phyloP scores from a whole-genome alignment of 148 eudicot genomes.

The Polygonum maritimum region DNA sequence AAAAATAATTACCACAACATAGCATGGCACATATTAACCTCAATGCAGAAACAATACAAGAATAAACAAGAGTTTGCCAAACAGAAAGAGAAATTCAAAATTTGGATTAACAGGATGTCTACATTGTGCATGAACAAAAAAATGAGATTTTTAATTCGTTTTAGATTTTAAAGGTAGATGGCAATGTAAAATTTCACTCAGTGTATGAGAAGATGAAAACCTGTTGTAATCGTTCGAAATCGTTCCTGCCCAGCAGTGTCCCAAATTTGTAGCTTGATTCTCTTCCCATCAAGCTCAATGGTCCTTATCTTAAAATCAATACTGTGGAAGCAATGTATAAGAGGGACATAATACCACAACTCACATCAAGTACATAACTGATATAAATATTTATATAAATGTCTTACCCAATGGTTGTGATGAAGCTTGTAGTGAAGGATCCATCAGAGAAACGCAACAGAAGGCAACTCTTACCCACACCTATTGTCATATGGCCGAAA shows the following conservation, averaged over 20 bases:
- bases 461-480: slow-evolving; percentile 33
- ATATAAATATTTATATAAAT: neutral
- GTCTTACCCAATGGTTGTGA: slow-evolving; percentile 27
- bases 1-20: neutral
- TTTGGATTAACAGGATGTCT: neutral
- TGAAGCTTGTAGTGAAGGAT: slow-evolving; percentile 28
- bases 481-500: slow-evolving; percentile 8
- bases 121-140: neutral
- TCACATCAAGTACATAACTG: neutral
- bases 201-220: neutral
- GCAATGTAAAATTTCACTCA: neutral
- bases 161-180: neutral
- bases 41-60: neutral
- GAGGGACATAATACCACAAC: neutral
- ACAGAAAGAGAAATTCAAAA: neutral
- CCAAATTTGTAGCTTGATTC: slow-evolving; percentile 10
- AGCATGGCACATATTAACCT: neutral
- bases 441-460: slow-evolving; percentile 28
- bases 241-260: slow-evolving; percentile 12
- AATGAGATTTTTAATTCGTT: neutral
- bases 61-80: neutral
- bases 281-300: slow-evolving; percentile 10
- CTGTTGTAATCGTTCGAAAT: slow-evolving; percentile 9
- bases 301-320: slow-evolving; percentile 11
- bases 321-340: neutral